Conservation (phyloP, 208 protist species). For the Porcisia deanei region DNA sequence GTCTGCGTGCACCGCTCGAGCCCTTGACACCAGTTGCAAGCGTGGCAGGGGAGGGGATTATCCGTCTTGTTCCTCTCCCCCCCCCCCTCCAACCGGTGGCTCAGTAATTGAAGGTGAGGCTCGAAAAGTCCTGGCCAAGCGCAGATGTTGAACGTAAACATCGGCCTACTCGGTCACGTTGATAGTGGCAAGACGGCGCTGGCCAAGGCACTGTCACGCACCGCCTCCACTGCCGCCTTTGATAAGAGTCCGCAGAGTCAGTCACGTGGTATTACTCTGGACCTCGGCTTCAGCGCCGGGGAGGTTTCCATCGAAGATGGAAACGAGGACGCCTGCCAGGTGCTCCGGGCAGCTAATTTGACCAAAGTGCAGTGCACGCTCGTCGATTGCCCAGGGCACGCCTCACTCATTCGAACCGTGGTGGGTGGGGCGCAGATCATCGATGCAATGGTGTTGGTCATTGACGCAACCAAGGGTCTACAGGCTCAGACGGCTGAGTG, state of each 20-base stretch:
- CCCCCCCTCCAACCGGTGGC: not conserved
- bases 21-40: not conserved
- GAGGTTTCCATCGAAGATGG: constrained; percentile 26
- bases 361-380: constrained; percentile 90
- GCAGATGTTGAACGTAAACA: constrained; percentile 92
- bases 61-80: not conserved
- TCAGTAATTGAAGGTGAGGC: not conserved
- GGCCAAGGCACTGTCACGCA: constrained; percentile 91
- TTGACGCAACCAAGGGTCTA: constrained; percentile 97
- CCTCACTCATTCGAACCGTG: constrained; percentile 98
- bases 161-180: constrained; percentile 97
- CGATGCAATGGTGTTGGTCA: constrained; percentile 97
- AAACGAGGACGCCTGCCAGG: constrained; percentile 3
- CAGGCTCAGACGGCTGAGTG: constrained; percentile 99
- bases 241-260: constrained; percentile 98
- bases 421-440: constrained; percentile 98
- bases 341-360: constrained; percentile 24
- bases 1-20: not conserved
- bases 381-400: constrained; percentile 99
- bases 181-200: constrained; percentile 97
- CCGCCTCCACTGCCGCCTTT: constrained; percentile 95
- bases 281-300: constrained; percentile 97
- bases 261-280: constrained; percentile 97
- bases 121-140: not conserved
- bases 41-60: not conserved